Evolutionary conservation across 1,284 basidiomycete species (phyloP).

Genomic region (Clitocybe nebularis): DNA sequence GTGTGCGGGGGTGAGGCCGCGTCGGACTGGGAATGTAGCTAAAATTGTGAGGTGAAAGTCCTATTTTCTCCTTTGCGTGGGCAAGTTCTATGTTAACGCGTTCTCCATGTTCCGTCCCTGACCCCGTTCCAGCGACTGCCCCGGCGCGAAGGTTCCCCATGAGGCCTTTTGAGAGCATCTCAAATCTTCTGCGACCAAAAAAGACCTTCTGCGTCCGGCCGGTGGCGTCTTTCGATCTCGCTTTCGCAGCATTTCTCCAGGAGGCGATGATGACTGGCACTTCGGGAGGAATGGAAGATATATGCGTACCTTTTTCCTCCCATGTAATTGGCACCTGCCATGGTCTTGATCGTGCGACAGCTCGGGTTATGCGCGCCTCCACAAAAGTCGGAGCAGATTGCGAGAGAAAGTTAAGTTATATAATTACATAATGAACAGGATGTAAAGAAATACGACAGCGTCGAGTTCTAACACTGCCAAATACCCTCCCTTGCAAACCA

Average conservation of each 20-base stretch:
- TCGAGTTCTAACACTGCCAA: no score
- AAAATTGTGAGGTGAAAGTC: not conserved
- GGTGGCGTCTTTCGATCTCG: constrained; percentile 45
- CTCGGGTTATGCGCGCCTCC: no score
- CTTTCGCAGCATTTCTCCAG: constrained; percentile 55
- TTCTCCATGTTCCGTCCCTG: constrained; percentile 4
- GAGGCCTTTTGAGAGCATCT: constrained; percentile 41
- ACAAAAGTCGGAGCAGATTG: no score
- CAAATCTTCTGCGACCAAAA: constrained; percentile 52
- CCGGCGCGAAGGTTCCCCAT: constrained; percentile 2
- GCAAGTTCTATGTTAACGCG: constrained; percentile 21
- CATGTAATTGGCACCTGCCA: constrained; percentile 61
- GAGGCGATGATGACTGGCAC: no score
- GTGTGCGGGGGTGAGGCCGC: constrained; percentile 20
- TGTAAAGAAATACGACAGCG: no score
- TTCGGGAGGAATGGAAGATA: not conserved
- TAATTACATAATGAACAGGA: no score
- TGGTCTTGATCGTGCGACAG: no score
- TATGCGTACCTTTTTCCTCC: constrained; percentile 48
- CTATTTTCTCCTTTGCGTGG: constrained; percentile 26
- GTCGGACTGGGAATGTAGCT: constrained; percentile 26
- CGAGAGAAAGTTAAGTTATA: no score
- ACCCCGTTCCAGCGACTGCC: not conserved
- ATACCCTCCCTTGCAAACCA: no score
- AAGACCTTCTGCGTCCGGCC: constrained; percentile 48